These are phyloP conservation scores for Chlorella vulgaris DNA, from an alignment of 139 green algal genomes.

Conservation along the genomic window DNA sequence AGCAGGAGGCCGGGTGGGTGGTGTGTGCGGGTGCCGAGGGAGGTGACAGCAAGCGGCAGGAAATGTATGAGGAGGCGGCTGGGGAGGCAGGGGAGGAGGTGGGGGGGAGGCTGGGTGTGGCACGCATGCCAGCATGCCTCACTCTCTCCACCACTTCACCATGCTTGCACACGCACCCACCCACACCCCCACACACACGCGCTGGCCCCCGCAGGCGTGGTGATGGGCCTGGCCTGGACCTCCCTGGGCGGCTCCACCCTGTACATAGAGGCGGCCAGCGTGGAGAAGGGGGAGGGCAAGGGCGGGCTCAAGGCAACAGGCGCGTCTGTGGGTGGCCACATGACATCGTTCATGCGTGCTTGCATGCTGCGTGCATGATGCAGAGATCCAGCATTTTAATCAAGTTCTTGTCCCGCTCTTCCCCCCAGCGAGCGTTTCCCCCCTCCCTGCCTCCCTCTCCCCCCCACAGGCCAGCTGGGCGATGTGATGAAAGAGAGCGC, in stretches of 20 bases:
- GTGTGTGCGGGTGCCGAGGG: neutral
- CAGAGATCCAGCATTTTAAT: no score
- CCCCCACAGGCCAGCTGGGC: slow-evolving; percentile 83
- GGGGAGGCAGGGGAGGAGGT: no score
- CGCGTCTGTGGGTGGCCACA: neutral
- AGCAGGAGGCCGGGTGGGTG: neutral
- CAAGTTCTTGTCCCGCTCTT: no score
- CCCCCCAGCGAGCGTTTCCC: no score
- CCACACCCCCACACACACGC: neutral
- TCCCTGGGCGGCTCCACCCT: slow-evolving; percentile 92
- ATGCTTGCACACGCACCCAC: neutral
- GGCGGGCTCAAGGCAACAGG: slow-evolving; percentile 58
- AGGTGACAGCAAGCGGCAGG: no score
- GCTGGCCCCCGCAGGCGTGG: slow-evolving; percentile 93
- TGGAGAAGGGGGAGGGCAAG: slow-evolving; percentile 75
- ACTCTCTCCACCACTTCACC: no score
- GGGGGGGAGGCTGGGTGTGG: no score
- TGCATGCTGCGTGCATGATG: no score
- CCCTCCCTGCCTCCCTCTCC: neutral
- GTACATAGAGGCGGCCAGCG: slow-evolving; percentile 86
- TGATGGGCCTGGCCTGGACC: slow-evolving; percentile 98
- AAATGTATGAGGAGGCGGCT: no score
- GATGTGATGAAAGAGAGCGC: slow-evolving; percentile 96
- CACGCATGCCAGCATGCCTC: no score
- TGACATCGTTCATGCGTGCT: no score